Conservation (phyloP, 2,329 filamentous ascomycete genomes). For the Exophiala spinifera region DNA sequence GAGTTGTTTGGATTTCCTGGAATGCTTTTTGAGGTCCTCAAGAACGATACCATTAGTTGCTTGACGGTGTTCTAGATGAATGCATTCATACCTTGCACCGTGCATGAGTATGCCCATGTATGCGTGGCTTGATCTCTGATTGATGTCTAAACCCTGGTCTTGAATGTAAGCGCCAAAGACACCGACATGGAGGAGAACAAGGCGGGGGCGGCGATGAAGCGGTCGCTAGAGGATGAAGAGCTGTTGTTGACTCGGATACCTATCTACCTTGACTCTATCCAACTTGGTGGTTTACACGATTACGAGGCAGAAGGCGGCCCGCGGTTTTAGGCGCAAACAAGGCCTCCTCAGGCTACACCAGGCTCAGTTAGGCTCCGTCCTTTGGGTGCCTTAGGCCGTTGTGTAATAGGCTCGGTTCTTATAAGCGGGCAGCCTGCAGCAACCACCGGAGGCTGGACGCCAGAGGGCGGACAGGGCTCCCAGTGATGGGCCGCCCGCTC, state of each 20-base stretch:
- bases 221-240: neutral
- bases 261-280: no score
- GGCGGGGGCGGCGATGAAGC: no score
- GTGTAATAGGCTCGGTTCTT: no score
- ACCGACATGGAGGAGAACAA: no score
- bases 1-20: constrained; percentile 92
- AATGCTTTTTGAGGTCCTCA: constrained; percentile 90
- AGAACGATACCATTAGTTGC: constrained; percentile 84
- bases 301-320: neutral
- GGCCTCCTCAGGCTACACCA: neutral
- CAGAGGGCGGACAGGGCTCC: no score
- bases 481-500: neutral
- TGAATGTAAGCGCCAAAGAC: no score
- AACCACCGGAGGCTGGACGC: no score
- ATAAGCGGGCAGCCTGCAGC: no score
- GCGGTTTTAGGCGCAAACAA: neutral
- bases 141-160: neutral
- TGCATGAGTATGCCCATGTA: no score
- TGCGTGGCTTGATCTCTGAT: neutral
- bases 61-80: constrained; percentile 62
- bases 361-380: no score
- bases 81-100: no score
- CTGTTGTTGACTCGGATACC: neutral
- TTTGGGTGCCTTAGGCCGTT: no score
- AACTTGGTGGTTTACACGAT: neutral